A percentile compares a stretch with the other conserved stretches of the same genome.
phyloP scores from a whole-genome alignment of 139 green algal species.

The Ettlia oleoabundans region DNA sequence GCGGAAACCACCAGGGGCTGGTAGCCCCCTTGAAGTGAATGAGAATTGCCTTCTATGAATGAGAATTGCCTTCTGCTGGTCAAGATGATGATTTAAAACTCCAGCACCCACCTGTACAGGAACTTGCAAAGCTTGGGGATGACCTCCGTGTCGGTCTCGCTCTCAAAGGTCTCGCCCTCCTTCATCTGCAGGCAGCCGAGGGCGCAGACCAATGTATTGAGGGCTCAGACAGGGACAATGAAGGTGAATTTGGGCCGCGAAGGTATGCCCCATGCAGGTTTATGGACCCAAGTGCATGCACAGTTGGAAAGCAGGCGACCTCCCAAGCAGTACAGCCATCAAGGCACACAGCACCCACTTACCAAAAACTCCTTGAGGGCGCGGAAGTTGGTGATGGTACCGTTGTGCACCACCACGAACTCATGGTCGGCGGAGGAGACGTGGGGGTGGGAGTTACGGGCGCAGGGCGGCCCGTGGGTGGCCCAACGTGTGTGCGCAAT shows the following conservation, averaged over 20 bases:
- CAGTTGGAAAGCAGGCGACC: background rate
- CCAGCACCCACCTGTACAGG: conserved; percentile 67
- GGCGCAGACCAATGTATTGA: no score
- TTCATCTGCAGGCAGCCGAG: conserved; percentile 22
- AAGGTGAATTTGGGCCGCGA: no score
- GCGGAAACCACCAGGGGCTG: no score
- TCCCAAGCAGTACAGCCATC: background rate
- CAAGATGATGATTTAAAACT: no score
- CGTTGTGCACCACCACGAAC: conserved; percentile 99
- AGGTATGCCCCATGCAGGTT: no score
- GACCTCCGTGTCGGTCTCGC: conserved; percentile 99
- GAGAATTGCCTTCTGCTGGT: no score
- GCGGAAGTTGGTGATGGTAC: conserved; percentile 99
- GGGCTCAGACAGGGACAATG: no score
- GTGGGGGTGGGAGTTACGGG: conserved; percentile 92
- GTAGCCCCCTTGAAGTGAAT: no score
- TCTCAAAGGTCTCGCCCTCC: conserved; percentile 91
- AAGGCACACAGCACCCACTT: conserved; percentile 8
- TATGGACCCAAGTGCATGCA: no score
- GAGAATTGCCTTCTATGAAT: no score
- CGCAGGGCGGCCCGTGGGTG: conserved; percentile 90
- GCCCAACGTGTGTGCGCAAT: conserved; percentile 99
- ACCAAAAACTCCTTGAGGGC: conserved; percentile 90
- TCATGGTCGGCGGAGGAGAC: conserved; percentile 75
- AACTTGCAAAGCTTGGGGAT: conserved; percentile 99